Evolutionary conservation across 805 yeast species (phyloP), one percentile per base, ranked within the genome.

Genomic region (Diddensiella santjacobensis): DNA sequence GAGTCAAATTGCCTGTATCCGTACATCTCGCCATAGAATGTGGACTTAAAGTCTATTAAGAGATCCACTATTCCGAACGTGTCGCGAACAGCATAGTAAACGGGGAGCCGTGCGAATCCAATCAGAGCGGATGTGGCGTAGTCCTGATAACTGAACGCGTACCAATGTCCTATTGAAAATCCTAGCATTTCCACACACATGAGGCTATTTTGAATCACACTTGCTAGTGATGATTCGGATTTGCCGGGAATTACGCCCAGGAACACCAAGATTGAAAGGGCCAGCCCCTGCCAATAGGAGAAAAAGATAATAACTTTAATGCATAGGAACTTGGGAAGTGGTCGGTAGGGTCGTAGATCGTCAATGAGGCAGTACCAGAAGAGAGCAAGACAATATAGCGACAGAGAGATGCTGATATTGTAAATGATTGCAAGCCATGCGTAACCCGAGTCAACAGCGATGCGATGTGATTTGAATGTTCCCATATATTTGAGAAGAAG

Each of bases 281-380:
- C 74, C 70, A 67, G 75, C 70, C 95, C 88, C 63, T 93, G 99
- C 99, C 99, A 93, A 64, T 89, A 93, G n/a, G 96, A 86, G 20
- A 96, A 98, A 73, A 93, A 93, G 42, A 93, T 90, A 47, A 93
- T 88, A 54, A 89, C 74, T 62, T 93, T 93, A 41, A 93, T 96
- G 68, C 97, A 89, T 35, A 93, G 64, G 64, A 93, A 93, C 67
- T 90, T 90, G 8, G 95, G 89, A 78, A 93, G 81, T 2, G 98
- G 98, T 47, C 87, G 78, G 69, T 83, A 90, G 1, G 83, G 85
- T 45, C 71, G 75, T 56, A 93, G 72, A 58, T 90, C 97, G 2
- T 61, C 63, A 68, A 85, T 81, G n/a, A 93, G 71, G 56, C 95
- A 87, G 61, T 80, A 83, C 99, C 99, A 93, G 65, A 93, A 93